Evolutionary conservation across 139 green algal species (phyloP).

Genomic region (Penium margaritaceum): DNA sequence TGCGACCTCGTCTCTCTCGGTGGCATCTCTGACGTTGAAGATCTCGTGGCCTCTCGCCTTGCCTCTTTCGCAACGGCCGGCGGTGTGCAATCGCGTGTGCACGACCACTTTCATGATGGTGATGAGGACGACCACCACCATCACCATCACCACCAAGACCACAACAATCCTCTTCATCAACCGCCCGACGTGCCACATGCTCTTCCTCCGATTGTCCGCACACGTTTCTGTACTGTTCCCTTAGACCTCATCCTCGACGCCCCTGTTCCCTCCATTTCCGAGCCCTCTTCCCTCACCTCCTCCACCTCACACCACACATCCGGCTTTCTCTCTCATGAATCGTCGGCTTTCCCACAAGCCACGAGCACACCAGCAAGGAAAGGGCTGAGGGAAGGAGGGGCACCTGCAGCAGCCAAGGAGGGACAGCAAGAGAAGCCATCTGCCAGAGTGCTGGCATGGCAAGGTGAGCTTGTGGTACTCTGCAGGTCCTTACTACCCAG

Average conservation of each 20-base stretch:
- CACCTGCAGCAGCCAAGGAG: background rate
- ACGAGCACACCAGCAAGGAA: background rate
- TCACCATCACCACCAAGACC: too few species aligned
- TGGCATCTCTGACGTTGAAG: conserved; percentile 27
- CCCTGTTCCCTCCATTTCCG: background rate
- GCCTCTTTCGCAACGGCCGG: background rate
- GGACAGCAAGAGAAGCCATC: background rate
- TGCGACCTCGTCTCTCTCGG: conserved; percentile 37
- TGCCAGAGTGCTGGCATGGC: too few species aligned
- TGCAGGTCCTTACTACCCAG: too few species aligned
- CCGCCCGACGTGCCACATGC: too few species aligned
- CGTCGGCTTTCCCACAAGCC: background rate
- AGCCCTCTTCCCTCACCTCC: too few species aligned
- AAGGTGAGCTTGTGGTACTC: too few species aligned
- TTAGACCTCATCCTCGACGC: conserved; percentile 30
- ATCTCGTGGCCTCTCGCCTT: background rate
- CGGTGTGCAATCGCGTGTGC: too few species aligned
- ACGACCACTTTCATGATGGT: too few species aligned
- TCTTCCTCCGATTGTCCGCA: too few species aligned
- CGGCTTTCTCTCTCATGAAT: conserved; percentile 32
- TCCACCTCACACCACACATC: background rate
- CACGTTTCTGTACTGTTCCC: conserved; percentile 24
- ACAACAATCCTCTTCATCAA: too few species aligned
- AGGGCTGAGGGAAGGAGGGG: background rate
- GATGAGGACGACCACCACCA: too few species aligned